Percentiles rank a stretch among this genome's conserved stretches.
Evolutionary conservation across 2,329 filamentous ascomycete genomes (phyloP).

Genomic region (Fusarium hostae): DNA sequence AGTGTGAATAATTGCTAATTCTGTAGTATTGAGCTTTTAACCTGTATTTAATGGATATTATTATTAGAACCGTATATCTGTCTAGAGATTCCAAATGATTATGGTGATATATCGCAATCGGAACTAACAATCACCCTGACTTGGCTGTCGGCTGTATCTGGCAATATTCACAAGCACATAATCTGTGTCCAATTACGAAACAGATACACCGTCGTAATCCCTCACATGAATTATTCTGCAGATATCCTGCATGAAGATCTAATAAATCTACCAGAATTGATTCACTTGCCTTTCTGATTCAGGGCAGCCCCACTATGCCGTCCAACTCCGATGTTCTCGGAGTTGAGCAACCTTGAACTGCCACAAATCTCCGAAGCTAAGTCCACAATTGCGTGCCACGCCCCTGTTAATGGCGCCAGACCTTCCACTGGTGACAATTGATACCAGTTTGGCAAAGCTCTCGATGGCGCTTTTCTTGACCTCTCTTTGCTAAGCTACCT

Average conservation of each 20-base stretch:
- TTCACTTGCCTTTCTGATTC: not conserved
- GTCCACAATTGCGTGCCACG: not conserved
- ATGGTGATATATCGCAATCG: not conserved
- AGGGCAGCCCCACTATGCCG: not conserved
- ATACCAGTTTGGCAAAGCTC: not conserved
- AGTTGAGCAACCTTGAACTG: not conserved
- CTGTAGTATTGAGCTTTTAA: fast-evolving
- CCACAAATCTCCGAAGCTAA: not conserved
- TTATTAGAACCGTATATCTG: fast-evolving
- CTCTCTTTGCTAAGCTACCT: not conserved
- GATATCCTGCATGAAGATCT: not conserved
- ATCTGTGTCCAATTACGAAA: not conserved
- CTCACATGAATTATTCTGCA: not conserved
- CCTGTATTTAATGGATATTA: not conserved
- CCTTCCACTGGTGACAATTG: not conserved
- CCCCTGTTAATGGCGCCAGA: not conserved
- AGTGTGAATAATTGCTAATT: not conserved
- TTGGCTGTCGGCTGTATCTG: not conserved
- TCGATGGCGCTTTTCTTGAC: not conserved
- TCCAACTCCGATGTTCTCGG: not conserved
- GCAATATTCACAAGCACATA: not conserved
- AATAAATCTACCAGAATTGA: not conserved
- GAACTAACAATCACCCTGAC: not conserved
- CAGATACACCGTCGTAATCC: not conserved
- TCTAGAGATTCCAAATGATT: not conserved